A percentile compares a stretch with the other conserved stretches of the same genome.
phyloP scores from a whole-genome alignment of 192 early-diverging fungal species.

The Ambispora gerdemannii region DNA sequence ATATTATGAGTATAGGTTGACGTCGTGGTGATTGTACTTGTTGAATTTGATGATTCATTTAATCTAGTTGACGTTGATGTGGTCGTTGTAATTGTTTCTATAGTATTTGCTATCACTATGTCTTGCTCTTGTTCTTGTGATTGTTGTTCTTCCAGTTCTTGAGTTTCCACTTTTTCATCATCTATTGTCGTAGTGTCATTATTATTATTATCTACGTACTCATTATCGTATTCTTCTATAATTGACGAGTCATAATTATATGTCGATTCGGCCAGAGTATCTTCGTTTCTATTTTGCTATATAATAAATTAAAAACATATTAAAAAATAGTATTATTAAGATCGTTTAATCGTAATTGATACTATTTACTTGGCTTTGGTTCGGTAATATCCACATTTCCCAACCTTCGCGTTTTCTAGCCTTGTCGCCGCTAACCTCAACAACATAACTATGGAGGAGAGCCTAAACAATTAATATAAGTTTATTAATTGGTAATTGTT shows the following conservation, averaged over 20 bases:
- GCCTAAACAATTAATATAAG: conserved; percentile 32
- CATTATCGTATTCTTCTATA: background rate
- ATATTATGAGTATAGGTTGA: background rate
- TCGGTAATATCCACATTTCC: conserved; percentile 85
- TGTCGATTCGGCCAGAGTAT: background rate
- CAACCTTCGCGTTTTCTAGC: conserved; percentile 75
- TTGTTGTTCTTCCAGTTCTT: background rate
- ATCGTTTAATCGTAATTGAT: background rate
- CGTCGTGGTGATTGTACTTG: too few relatives aligned
- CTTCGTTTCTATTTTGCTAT: background rate
- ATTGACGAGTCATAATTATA: background rate
- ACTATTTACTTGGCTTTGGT: conserved; percentile 40
- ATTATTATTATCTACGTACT: background rate
- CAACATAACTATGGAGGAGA: conserved; percentile 40
- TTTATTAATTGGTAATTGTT: conserved; percentile 35
- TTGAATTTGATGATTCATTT: background rate
- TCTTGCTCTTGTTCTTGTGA: too few relatives aligned
- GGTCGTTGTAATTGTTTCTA: background rate
- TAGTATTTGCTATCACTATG: too few relatives aligned
- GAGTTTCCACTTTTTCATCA: background rate
- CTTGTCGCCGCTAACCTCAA: conserved; percentile 60
- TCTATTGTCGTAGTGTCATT: background rate
- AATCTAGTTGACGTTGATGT: background rate
- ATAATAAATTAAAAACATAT: background rate
- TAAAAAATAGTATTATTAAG: background rate